Evolutionary conservation across 2,329 filamentous ascomycete species (phyloP).

Genomic region (Talaromyces sp.): DNA sequence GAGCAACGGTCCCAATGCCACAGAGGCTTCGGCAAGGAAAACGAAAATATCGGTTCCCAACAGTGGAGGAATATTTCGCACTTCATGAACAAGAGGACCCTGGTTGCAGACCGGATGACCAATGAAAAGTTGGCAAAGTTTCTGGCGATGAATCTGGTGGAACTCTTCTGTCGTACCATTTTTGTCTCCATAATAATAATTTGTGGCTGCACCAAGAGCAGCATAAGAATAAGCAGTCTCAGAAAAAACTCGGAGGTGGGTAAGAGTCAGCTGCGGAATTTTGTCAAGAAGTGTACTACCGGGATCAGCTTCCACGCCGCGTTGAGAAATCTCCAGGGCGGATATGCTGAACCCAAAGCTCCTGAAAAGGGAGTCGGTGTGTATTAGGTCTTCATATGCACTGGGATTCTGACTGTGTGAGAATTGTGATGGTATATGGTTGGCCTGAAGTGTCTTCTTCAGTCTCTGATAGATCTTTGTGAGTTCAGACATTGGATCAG

Average conservation of each 20-base stretch:
- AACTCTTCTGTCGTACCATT: slow-evolving; percentile 61
- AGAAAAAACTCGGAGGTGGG: slow-evolving; percentile 79
- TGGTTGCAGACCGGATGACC: slow-evolving; percentile 45
- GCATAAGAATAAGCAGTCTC: slow-evolving; percentile 87
- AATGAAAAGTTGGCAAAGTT: slow-evolving; percentile 73
- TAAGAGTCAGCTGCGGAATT: slow-evolving; percentile 77
- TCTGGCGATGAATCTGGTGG: slow-evolving; percentile 62
- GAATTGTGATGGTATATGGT: slow-evolving; percentile 49
- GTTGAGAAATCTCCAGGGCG: slow-evolving; percentile 84
- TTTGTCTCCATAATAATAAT: slow-evolving; percentile 48
- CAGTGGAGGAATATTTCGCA: slow-evolving; percentile 40
- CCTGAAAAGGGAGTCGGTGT: slow-evolving; percentile 43
- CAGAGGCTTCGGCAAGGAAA: slow-evolving; percentile 75
- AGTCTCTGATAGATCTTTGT: slow-evolving; percentile 55
- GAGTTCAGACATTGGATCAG: slow-evolving; percentile 46
- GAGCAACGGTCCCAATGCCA: slow-evolving; percentile 65
- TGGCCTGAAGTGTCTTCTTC: slow-evolving; percentile 52
- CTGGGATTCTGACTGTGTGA: slow-evolving; percentile 40
- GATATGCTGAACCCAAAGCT: slow-evolving; percentile 79
- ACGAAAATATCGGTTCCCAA: slow-evolving; percentile 39
- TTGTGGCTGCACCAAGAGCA: slow-evolving; percentile 66
- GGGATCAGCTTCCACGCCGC: slow-evolving; percentile 70
- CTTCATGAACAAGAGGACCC: slow-evolving; percentile 32
- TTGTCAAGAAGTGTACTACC: slow-evolving; percentile 75
- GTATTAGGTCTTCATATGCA: slow-evolving; percentile 46